Evolutionary conservation across 208 protist species (phyloP).

Genomic region (Phytomonas serpens): DNA sequence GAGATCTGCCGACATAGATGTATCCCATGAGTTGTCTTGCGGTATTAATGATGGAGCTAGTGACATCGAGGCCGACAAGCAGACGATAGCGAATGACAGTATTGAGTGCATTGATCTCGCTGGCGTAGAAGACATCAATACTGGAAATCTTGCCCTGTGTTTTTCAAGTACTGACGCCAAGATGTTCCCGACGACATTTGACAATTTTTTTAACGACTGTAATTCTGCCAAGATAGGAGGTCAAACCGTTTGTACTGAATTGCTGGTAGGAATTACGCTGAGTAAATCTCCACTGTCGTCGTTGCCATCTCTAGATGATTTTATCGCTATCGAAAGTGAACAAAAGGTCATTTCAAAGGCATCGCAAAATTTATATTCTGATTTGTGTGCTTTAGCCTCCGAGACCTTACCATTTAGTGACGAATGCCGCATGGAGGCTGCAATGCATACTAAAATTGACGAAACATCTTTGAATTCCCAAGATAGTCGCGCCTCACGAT

Average conservation of each 20-base stretch:
- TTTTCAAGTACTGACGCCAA: conserved; percentile 20
- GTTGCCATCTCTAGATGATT: background rate
- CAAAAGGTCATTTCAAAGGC: background rate
- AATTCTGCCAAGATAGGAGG: background rate
- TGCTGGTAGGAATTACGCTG: background rate
- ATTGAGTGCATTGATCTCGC: background rate
- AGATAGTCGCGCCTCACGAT: background rate
- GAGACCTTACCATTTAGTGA: background rate
- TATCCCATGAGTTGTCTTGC: background rate
- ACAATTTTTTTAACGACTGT: conserved; percentile 31
- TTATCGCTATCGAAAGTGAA: background rate
- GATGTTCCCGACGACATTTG: conserved; percentile 31
- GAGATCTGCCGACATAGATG: background rate
- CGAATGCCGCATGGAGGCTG: background rate
- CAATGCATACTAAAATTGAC: background rate
- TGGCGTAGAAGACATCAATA: conserved; percentile 19
- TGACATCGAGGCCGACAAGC: background rate
- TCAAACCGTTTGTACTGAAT: background rate
- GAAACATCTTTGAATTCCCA: background rate
- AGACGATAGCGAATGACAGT: background rate
- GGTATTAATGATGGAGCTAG: background rate
- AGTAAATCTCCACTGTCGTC: background rate
- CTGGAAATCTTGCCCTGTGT: conserved; percentile 36
- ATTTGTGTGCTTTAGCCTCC: background rate
- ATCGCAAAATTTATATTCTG: background rate